Evolutionary conservation across 164 flowering plant genomes (phyloP).

Genomic region (Paratinospora sagittata): DNA sequence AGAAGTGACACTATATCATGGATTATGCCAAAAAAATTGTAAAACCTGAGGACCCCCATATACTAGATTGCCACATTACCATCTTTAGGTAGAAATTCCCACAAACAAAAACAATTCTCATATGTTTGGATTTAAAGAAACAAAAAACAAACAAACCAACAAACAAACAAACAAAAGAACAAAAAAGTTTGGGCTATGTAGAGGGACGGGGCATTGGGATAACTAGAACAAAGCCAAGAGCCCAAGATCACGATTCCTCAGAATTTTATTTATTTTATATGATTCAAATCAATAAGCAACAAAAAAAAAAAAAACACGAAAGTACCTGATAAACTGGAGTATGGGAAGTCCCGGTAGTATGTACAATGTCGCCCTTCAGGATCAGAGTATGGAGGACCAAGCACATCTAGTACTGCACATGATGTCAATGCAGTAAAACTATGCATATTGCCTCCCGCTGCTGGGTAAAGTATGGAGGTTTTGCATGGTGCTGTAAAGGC

Average conservation of each 20-base stretch:
- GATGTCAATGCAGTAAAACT: constrained; percentile 70
- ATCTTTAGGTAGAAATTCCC: too few relatives aligned
- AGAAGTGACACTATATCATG: too few relatives aligned
- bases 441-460: constrained; percentile 86
- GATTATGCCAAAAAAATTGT: too few relatives aligned
- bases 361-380: constrained; percentile 45
- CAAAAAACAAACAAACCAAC: too few relatives aligned
- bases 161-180: not conserved
- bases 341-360: constrained; percentile 39
- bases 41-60: too few relatives aligned
- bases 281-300: not conserved
- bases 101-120: too few relatives aligned
- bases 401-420: constrained; percentile 80
- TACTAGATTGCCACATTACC: too few relatives aligned
- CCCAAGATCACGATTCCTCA: not conserved
- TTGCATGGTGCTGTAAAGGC: constrained; percentile 43
- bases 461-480: constrained; percentile 57
- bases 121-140: too few relatives aligned
- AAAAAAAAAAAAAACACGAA: too few relatives aligned
- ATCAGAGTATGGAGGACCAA: constrained; percentile 64
- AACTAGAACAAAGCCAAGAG: too few relatives aligned
- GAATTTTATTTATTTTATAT: not conserved
- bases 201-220: too few relatives aligned
- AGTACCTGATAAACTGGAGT: constrained; percentile 19
- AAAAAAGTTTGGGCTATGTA: too few relatives aligned